A percentile compares a stretch with the other conserved stretches of the same genome.
Conservation (phyloP, 805 yeast species). For the Aciculoconidium aculeatum region DNA sequence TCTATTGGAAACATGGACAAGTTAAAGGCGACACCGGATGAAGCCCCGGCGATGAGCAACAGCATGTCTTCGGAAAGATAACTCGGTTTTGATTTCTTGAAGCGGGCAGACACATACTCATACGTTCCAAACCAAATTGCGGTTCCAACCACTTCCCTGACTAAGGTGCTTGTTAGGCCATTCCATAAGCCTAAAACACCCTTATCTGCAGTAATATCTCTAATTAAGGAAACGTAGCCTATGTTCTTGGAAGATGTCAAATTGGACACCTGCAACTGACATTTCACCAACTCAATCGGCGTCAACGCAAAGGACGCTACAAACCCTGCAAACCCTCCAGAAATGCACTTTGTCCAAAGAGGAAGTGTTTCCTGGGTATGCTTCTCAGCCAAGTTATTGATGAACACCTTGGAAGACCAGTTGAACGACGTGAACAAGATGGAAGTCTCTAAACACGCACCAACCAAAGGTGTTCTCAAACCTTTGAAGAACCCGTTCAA, state of each 20-base stretch:
- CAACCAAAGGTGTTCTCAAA: constrained; percentile 72
- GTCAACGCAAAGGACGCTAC: constrained; percentile 79
- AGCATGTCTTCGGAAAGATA: constrained; percentile 36
- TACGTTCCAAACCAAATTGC: constrained; percentile 93
- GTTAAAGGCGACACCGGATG: constrained; percentile 81
- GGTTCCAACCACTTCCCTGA: constrained; percentile 85
- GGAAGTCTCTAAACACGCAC: constrained; percentile 89
- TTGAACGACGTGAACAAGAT: constrained; percentile 67
- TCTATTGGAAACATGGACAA: constrained; percentile 82
- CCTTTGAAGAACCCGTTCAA: constrained; percentile 75
- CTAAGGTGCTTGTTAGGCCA: constrained; percentile 76
- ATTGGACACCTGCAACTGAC: constrained; percentile 71
- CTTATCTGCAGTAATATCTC: constrained; percentile 32
- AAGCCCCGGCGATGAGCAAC: constrained; percentile 70
- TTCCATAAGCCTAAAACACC: constrained; percentile 80
- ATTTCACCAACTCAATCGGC: constrained; percentile 88
- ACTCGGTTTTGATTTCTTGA: constrained; percentile 21
- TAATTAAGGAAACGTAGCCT: constrained; percentile 25
- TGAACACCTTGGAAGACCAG: constrained; percentile 30
- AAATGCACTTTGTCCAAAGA: constrained; percentile 42
- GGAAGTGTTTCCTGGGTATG: constrained; percentile 24
- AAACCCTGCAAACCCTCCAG: constrained; percentile 83
- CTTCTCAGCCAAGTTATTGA: constrained; percentile 10
- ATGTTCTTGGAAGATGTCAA: constrained; percentile 18
- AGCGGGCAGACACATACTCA: constrained; percentile 45